Base-by-base conservation (phyloP, 2,329 filamentous ascomycete genomes). In the Nigrospora oryzae region DNA sequence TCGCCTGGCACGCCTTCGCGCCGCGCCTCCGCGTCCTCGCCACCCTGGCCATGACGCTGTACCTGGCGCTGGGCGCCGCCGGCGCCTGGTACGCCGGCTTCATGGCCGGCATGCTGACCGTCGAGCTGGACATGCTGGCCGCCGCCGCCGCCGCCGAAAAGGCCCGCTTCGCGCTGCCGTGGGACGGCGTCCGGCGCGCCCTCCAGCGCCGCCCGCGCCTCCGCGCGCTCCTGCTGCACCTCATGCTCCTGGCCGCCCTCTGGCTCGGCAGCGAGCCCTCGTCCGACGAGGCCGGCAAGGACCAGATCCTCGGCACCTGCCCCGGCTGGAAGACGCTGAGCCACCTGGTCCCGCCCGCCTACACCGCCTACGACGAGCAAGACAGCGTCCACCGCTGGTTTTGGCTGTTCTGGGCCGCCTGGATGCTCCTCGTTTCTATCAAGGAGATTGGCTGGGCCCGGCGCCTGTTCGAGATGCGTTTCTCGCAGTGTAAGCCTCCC, bases 401-500 rank as follows among this genome's bases (percentile, higher is more conserved):
- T 28, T 50, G 48, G 46, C 36, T 50, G n/a, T 46, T 50, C 35
- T 49, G 48, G 45, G 48, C 48, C n/a, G 43, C 48, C 2, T 49
- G 48, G 48, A 17, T 48, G 5, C 32, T 46, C 11, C 28, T 48
- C 23, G 17, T 48, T 4, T 42, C 40, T 14, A 32, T 15, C 23
- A 40, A 44, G 23, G 46, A 46, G 33, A 44, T 50, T 11, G 17
- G 28, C 16, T 50, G 48, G 48, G 19, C 40, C 30, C 30, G 38
- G 2, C 28, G 36, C 12, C 15, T 44, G 11, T 42, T 45, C 31
- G 43, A 46, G 15, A 23, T 33, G 12, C 16, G 46, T 8, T 44
- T 50, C 16, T 50, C 48, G 2, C 48, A 50, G 28, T 48, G 46
- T 46, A 19, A 36, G 40, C 15, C 23, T 28, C 23, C 4, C 23